Base-by-base conservation (phyloP, 2,329 filamentous ascomycete genomes). In the Alternaria tenuissima region DNA sequence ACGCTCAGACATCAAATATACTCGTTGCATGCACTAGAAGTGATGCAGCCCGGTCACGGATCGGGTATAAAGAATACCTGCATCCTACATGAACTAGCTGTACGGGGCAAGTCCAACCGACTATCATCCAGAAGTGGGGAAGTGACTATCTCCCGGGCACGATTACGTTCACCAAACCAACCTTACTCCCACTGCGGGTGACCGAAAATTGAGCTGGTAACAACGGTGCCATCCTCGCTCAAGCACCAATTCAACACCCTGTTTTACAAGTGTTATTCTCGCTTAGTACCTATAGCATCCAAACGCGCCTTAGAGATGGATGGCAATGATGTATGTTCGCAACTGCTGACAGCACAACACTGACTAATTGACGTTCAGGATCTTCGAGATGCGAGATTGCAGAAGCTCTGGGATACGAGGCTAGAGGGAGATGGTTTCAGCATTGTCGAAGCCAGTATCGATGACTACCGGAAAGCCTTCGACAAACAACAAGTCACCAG, bases 371-470 rank as follows among this genome's bases (percentile, higher is more conserved):
- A n/a, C 11, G 41, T 28, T 16, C 24, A 52, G 49, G n/a, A 34
- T 28, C 36, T 41, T 26, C 20, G 12, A 11, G 20, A 42, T 16
- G 20, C 38, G 38, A 47, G 22, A n/a, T 5, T 24, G 5, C n/a
- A 44, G 48, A 18, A 52, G 5, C 11, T 34, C 14, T n/a, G 12
- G 18, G 7, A 18, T 20, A 39, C 18, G 28, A n/a, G 26, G 5
- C 9, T 24, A 20, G 3, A 47, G 16, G n/a, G 0, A 1, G n/a
- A 18, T 11, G 26, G 18, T 7, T 67, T 76, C 41, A 64, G 74
- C 56, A 75, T 85, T 26, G 77, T 85, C n/a, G 83, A 85, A 65
- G 81, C 83, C 38, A 81, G 73, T 57, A 83, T 85, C 48, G 68
- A 74, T 5, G 79, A 83, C 32, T 78, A 85, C 1, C 73, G 78